Evolutionary conservation across 495 filamentous ascomycete genomes (phyloP), one percentile per base, ranked within the genome.

Genomic region (Hypoxylon fuscum): DNA sequence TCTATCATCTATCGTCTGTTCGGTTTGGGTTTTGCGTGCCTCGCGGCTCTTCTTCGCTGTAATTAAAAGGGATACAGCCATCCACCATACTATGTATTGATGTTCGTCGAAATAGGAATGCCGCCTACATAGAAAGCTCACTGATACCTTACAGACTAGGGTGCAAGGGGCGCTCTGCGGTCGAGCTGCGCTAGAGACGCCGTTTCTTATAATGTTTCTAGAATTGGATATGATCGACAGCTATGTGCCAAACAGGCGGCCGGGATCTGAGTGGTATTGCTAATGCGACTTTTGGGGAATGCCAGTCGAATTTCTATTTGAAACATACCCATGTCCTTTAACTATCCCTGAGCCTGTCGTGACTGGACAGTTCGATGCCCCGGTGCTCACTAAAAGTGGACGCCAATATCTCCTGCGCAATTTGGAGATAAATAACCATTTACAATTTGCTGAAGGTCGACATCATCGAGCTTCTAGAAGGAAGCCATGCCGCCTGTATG

Each of bases 31-130:
- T 38, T 49, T 21, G 34, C 47, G 45, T 47, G 61, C 64, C 52
- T 59, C 60, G 67, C 72, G 74, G 73, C 74, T 74, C 71, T 76
- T 74, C 65, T 50, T 76, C 73, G 69, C 63, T 72, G 65, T 75
- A 78, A 76, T 76, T 72, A 71, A 62, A 73, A 64, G 43, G 23
- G 46, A 55, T 38, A 50, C 15, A 62, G 42, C 59, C 34, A 44
- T 32, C 32, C 44, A 45, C 41, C 41, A 23, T 47, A 51, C 27
- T 59, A 15, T 43, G 12, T 7, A 43, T 49, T n/a, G 49, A 50
- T 59, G 47, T 50, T 65, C 32, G 45, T 55, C 55, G 55, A 44
- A 59, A 59, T 56, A 46, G 43, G 43, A 48, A 57, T 48, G 14
- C 41, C 37, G 41, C 29, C 52, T 32, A n/a, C n/a, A n/a, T n/a